Base-by-base conservation (phyloP, 805 yeast species). In the Sugiyamaella mastotermitis region DNA sequence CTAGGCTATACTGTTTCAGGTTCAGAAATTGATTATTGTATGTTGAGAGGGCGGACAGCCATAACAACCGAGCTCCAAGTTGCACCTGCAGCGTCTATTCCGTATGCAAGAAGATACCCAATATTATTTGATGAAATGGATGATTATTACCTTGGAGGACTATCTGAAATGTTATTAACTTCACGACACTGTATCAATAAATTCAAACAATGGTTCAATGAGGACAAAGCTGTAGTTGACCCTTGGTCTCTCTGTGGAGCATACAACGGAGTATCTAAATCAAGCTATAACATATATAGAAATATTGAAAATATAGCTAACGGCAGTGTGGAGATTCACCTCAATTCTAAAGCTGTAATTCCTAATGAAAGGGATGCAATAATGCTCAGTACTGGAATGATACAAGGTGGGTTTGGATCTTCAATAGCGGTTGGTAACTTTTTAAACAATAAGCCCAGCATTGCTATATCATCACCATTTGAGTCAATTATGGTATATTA, bases 1-100 rank as follows among this genome's bases (percentile, higher is more conserved):
- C 37, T 64, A 31, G 78, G 78, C 3, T 55, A 63, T 41, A 34
- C 37, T 1, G 53, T 72, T 2, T 38, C 57, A 3, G 51, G 49
- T 6, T 19, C 57, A 2, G 64, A 66, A 33, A 43, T 76, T 8
- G 53, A 56, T 11, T 57, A 68, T 38, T 80, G 87, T 55, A 67
- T 78, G 64, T 40, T 62, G 8, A 57, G 80, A 29, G 86, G 86
- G 0, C 55, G 64, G 29, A 62, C 72, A 0, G 84, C 76, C 0
- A 44, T 74, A 4, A 50, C 56, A 11, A 69, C 72, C 1, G 85
- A 78, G 48, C 39, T 71, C 1, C 41, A 45, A 9, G 47, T 60
- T 3, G 59, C 66, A 1, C 44, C 37, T 3, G 48, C 56, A 1
- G 65, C 56, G 26, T 61, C 49, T 33, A 35, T 48, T 2, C 48